phyloP scores from a whole-genome alignment of 176 grass and related monocot genomes.

The Carex littledalei region DNA sequence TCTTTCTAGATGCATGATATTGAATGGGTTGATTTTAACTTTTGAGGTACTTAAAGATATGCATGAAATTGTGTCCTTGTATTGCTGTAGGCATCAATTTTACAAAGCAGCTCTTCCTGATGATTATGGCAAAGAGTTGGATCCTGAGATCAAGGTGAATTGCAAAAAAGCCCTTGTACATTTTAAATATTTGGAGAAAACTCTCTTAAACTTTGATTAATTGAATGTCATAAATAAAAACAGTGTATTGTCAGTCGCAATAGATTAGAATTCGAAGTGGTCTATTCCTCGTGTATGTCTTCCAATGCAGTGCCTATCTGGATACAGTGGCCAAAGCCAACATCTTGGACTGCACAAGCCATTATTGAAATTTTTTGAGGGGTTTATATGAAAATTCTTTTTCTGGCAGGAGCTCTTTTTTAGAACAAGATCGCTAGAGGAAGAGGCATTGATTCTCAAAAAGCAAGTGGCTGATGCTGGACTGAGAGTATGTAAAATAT shows the following conservation, averaged over 20 bases:
- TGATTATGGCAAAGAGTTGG: constrained; percentile 45
- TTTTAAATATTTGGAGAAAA: not conserved
- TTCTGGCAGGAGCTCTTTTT: constrained; percentile 59
- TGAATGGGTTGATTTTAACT: not conserved
- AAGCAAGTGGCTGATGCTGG: constrained; percentile 79
- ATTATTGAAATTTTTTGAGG: constrained; percentile 1
- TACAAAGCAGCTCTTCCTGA: constrained; percentile 31
- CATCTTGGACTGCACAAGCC: not conserved
- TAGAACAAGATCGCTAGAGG: constrained; percentile 70
- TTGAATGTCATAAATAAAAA: not conserved
- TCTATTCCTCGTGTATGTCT: constrained; percentile 1
- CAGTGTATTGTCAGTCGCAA: not conserved
- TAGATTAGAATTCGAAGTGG: constrained; percentile 11
- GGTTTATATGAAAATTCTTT: constrained; percentile 20
- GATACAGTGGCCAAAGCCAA: not conserved
- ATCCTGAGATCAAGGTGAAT: constrained; percentile 71
- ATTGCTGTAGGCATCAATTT: constrained; percentile 43
- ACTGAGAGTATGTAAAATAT: constrained; percentile 45
- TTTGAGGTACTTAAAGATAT: constrained; percentile 13
- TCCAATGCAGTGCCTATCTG: constrained; percentile 5
- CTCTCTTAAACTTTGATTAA: not conserved
- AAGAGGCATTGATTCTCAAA: constrained; percentile 64
- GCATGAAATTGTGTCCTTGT: not conserved
- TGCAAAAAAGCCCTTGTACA: not conserved
- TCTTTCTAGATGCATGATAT: not conserved